Conservation (phyloP, 2,329 filamentous ascomycete genomes). For the Rhytidhysteron rufulum region DNA sequence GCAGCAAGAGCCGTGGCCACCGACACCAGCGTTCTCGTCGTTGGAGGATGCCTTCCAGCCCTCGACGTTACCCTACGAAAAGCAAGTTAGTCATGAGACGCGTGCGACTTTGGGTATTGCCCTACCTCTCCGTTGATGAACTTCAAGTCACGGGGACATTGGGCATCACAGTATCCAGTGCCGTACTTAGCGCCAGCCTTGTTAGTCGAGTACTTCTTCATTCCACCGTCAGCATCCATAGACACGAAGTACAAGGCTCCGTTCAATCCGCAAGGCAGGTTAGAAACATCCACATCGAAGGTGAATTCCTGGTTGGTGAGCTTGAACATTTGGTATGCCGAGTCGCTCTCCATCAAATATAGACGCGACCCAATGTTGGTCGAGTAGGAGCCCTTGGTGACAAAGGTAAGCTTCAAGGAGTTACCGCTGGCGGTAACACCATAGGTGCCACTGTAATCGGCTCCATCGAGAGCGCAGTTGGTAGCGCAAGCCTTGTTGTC, state of each 20-base stretch:
- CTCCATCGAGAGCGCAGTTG: slow-evolving; percentile 53
- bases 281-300: slow-evolving; percentile 22
- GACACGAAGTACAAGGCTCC: slow-evolving; percentile 63
- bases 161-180: slow-evolving; percentile 30
- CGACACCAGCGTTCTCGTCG: slow-evolving; percentile 52
- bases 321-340: slow-evolving; percentile 20
- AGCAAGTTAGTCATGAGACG: no score
- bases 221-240: slow-evolving; percentile 61
- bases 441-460: slow-evolving; percentile 51
- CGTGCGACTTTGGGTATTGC: no score
- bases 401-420: slow-evolving; percentile 18
- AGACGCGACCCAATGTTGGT: slow-evolving; percentile 23
- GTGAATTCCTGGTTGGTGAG: slow-evolving; percentile 21
- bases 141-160: slow-evolving; percentile 36
- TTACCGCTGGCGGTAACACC: slow-evolving; percentile 26
- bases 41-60: slow-evolving; percentile 47
- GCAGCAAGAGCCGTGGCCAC: slow-evolving; percentile 58
- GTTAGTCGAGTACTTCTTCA: slow-evolving; percentile 28
- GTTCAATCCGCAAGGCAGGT: slow-evolving; percentile 43
- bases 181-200: slow-evolving; percentile 45
- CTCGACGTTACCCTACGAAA: not conserved
- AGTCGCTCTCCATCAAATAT: slow-evolving; percentile 20
- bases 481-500: slow-evolving; percentile 43
- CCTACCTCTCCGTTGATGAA: slow-evolving; percentile 42
- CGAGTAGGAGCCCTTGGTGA: slow-evolving; percentile 17